Evolutionary conservation across 805 yeast genomes (phyloP).

Genomic region (Brettanomyces bruxellensis): DNA sequence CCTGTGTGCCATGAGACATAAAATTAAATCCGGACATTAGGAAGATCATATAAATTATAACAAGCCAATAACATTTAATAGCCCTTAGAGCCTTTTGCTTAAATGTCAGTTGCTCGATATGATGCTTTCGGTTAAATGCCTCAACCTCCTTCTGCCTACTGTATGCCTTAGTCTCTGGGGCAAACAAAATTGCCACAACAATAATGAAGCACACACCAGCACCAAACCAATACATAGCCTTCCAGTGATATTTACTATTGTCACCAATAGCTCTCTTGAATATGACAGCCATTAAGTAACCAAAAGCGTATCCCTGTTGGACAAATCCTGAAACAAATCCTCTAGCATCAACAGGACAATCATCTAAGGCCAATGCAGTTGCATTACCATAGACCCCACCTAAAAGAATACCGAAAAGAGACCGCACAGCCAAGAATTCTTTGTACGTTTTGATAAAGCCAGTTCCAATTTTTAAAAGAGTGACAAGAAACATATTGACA

Average conservation of each 20-base stretch:
- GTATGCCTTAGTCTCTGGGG: constrained; percentile 49
- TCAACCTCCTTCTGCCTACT: constrained; percentile 30
- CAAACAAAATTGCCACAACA: constrained; percentile 30
- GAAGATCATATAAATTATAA: constrained; percentile 45
- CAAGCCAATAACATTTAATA: constrained; percentile 45
- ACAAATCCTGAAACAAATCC: constrained; percentile 59
- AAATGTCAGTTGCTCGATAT: constrained; percentile 25
- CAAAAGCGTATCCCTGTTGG: constrained; percentile 76
- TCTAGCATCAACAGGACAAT: constrained; percentile 42
- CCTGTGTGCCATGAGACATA: constrained; percentile 57
- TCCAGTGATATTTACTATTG: constrained; percentile 46
- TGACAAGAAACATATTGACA: constrained; percentile 35
- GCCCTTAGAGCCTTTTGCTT: constrained; percentile 27
- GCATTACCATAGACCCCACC: constrained; percentile 52
- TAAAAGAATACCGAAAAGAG: constrained; percentile 51
- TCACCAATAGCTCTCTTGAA: constrained; percentile 57
- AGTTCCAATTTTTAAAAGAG: constrained; percentile 51
- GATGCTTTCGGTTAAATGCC: constrained; percentile 22
- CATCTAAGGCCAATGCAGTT: constrained; percentile 45
- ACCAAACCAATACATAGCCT: constrained; percentile 60
- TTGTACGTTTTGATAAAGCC: constrained; percentile 49
- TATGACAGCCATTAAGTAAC: constrained; percentile 55
- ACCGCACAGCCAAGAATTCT: constrained; percentile 55
- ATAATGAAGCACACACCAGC: constrained; percentile 46
- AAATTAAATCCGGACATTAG: constrained; percentile 59